Evolutionary conservation across 768 basidiomycete species (phyloP).

Genomic region (Postia placenta): DNA sequence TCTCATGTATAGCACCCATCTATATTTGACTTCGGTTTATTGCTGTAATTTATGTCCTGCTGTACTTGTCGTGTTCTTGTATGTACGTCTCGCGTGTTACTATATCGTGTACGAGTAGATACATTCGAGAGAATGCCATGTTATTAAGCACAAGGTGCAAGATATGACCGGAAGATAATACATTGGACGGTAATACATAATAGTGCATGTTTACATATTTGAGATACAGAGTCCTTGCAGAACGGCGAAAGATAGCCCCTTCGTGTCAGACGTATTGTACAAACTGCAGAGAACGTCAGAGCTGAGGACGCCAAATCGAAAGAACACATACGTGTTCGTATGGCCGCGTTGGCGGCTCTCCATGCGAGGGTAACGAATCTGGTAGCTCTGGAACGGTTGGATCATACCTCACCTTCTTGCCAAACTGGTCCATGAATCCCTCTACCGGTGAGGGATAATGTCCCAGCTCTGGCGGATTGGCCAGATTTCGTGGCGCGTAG

Average conservation of each 20-base stretch:
- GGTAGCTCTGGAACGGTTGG: slow-evolving; percentile 49
- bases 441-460: slow-evolving; percentile 50
- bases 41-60: background rate
- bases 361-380: slow-evolving; percentile 53
- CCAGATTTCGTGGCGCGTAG: slow-evolving; percentile 50
- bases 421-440: slow-evolving; percentile 53
- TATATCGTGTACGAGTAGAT: no score
- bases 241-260: no score
- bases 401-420: slow-evolving; percentile 35
- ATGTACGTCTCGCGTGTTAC: no score
- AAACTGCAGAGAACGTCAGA: slow-evolving; percentile 6
- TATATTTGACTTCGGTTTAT: background rate
- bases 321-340: slow-evolving; percentile 43
- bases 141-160: background rate
- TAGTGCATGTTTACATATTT: background rate
- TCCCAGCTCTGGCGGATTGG: slow-evolving; percentile 56
- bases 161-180: background rate
- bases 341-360: slow-evolving; percentile 45
- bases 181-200: slow-evolving; percentile 1
- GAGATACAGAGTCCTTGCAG: no score
- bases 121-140: background rate
- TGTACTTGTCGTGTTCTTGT: background rate
- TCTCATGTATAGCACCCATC: background rate
- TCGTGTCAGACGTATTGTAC: slow-evolving; percentile 9
- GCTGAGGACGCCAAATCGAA: background rate